Evolutionary conservation across 1,284 basidiomycete genomes (phyloP), one percentile per base, ranked within the genome.

Genomic region (Apiotrichum akiyoshidainum): DNA sequence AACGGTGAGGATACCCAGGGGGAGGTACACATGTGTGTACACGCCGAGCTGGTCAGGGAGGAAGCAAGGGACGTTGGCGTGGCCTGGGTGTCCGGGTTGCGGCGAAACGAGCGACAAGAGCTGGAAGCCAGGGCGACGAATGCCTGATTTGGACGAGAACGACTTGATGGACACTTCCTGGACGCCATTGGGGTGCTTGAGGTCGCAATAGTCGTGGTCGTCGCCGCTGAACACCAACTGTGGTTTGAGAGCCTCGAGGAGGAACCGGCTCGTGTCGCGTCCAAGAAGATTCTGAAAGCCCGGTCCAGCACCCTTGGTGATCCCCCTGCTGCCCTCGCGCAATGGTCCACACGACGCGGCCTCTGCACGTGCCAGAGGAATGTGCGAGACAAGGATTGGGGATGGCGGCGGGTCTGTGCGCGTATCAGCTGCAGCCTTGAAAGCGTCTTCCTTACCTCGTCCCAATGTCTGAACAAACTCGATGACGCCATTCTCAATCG

Each of bases 181-280:
- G 45, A 85, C 78, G 21, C 46, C 41, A 41, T 65, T 66, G 4
- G 77, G 70, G 71, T 90, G 88, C 58, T 78, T 79, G 63, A 87
- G 83, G 66, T 90, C 88, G 74, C 91, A 94, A 64, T 90, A 90
- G 71, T 94, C 91, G 64, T 89, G 88, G 75, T 94, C 89, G 72
- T 94, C 90, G 12, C 88, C 92, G 65, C 89, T 91, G 68, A 46
- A 55, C 6, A 93, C 81, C 1, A 86, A 68, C 14, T 79, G 74
- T 14, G 92, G 91, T 35, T 83, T 80, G 17, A 92, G 72, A 31
- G 77, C 81, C 33, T 86, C 80, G 19, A 94, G 78, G 35, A 94
- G 72, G 72, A 88, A 92, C 17, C 80, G 70, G 2, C 86, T 85
- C 8, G 87, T 87, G 54, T 86, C 84, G 60, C 87, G 85, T 19